phyloP scores from a whole-genome alignment of 495 filamentous ascomycete genomes.

The Penicillium angulare region DNA sequence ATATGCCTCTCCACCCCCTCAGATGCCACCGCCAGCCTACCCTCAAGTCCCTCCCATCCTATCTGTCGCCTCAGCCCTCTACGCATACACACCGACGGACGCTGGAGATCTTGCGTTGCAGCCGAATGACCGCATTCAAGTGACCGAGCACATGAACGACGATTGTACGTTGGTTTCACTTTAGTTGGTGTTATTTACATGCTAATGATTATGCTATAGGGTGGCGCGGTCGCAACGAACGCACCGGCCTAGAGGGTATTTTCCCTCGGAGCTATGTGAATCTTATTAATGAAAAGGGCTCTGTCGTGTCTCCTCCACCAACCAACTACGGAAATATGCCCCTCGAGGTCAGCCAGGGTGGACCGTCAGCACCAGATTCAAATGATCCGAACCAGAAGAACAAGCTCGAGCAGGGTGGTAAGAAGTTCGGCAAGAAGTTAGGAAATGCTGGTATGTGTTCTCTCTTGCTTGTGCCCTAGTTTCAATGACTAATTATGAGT shows the following conservation, averaged over 20 bases:
- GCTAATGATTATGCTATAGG: constrained; percentile 32
- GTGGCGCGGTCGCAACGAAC: constrained; percentile 82
- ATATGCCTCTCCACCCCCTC: constrained; percentile 44
- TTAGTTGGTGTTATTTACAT: not conserved
- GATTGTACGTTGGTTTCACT: constrained; percentile 63
- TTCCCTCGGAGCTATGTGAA: constrained; percentile 90
- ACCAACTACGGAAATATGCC: constrained; percentile 54
- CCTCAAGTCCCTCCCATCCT: constrained; percentile 57
- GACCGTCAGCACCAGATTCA: constrained; percentile 23
- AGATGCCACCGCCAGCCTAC: constrained; percentile 48
- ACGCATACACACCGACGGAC: constrained; percentile 76
- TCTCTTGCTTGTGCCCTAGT: not conserved
- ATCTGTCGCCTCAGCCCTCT: constrained; percentile 74
- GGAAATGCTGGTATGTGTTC: constrained; percentile 51
- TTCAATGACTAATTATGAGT: constrained; percentile 10
- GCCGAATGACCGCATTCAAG: constrained; percentile 71
- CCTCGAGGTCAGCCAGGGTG: constrained; percentile 49
- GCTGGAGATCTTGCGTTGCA: constrained; percentile 74
- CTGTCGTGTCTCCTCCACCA: constrained; percentile 24
- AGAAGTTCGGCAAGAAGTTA: constrained; percentile 58
- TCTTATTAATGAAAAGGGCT: constrained; percentile 47
- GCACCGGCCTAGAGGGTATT: constrained; percentile 80
- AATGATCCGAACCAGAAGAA: constrained; percentile 33
- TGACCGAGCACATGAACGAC: constrained; percentile 87
- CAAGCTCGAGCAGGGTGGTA: constrained; percentile 54